Evolutionary conservation across 2,329 filamentous ascomycete species (phyloP).

Genomic region (Colletotrichum sojae): DNA sequence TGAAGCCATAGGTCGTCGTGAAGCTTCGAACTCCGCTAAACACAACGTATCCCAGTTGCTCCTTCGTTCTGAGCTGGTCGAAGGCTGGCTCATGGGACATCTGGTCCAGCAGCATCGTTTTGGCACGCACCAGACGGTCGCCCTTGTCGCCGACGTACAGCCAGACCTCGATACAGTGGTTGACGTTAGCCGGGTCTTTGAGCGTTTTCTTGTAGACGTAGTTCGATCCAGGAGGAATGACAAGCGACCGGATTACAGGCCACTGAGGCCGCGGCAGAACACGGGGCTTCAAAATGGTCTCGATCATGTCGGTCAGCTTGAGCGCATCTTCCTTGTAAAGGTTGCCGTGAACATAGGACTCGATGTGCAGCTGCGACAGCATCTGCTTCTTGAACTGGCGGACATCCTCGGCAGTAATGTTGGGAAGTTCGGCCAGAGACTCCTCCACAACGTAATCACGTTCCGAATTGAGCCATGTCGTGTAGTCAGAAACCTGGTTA

Average conservation of each 20-base stretch:
- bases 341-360: slow-evolving; percentile 92
- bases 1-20: slow-evolving; percentile 85
- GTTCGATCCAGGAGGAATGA: slow-evolving; percentile 85
- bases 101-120: slow-evolving; percentile 86
- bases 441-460: slow-evolving; percentile 85
- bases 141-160: slow-evolving; percentile 78
- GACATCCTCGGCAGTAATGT: slow-evolving; percentile 81
- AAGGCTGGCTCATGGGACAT: slow-evolving; percentile 95
- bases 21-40: slow-evolving; percentile 83
- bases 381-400: slow-evolving; percentile 84
- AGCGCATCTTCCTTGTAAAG: slow-evolving; percentile 94
- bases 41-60: slow-evolving; percentile 97
- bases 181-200: slow-evolving; percentile 90
- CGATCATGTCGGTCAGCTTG: slow-evolving; percentile 85
- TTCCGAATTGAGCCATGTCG: slow-evolving; percentile 83
- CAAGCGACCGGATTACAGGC: slow-evolving; percentile 81
- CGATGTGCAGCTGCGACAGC: slow-evolving; percentile 87
- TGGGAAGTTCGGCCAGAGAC: slow-evolving; percentile 80
- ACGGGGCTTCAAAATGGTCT: slow-evolving; percentile 81
- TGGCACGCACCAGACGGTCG: slow-evolving; percentile 80
- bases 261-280: slow-evolving; percentile 83
- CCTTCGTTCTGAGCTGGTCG: slow-evolving; percentile 94
- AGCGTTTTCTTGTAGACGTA: slow-evolving; percentile 85
- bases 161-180: slow-evolving; percentile 86
- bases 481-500: slow-evolving; percentile 87